Conservation (phyloP, 495 filamentous ascomycete species). For the Ramalina peruviana region DNA sequence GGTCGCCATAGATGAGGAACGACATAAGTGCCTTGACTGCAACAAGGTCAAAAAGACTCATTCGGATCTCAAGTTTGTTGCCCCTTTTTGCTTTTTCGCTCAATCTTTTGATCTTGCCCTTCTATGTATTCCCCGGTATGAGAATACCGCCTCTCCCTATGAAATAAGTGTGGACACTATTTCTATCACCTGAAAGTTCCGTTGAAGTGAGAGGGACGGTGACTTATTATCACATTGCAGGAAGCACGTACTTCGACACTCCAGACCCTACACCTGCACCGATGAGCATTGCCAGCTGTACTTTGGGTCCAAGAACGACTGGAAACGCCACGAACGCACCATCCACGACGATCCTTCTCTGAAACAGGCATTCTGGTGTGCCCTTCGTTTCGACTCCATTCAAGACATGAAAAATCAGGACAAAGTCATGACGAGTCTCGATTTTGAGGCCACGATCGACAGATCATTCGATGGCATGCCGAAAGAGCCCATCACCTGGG, state of each 20-base stretch:
- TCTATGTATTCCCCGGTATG: background rate
- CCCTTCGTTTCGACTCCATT: constrained; percentile 19
- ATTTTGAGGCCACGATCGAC: too few relatives aligned
- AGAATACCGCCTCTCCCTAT: background rate
- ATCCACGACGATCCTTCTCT: constrained; percentile 51
- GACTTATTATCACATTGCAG: constrained; percentile 25
- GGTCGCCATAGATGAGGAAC: constrained; percentile 12
- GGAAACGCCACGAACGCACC: constrained; percentile 88
- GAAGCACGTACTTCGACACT: constrained; percentile 82
- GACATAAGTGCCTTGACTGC: constrained; percentile 39
- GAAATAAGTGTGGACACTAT: background rate
- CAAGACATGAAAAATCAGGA: constrained; percentile 16
- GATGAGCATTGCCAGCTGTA: constrained; percentile 48
- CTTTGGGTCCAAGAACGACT: constrained; percentile 91
- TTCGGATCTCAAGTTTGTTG: constrained; percentile 61
- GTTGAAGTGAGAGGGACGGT: background rate
- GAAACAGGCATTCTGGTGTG: constrained; percentile 66
- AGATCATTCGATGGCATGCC: too few relatives aligned
- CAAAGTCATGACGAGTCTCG: constrained; percentile 1
- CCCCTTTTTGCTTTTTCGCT: background rate
- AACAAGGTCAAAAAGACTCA: constrained; percentile 39
- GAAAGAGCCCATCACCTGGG: background rate
- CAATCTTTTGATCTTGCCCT: background rate
- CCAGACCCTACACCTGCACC: constrained; percentile 80
- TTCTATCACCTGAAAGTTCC: background rate